Base-by-base conservation (phyloP, 169 alveolate species). In the Miamiensis avidus region DNA sequence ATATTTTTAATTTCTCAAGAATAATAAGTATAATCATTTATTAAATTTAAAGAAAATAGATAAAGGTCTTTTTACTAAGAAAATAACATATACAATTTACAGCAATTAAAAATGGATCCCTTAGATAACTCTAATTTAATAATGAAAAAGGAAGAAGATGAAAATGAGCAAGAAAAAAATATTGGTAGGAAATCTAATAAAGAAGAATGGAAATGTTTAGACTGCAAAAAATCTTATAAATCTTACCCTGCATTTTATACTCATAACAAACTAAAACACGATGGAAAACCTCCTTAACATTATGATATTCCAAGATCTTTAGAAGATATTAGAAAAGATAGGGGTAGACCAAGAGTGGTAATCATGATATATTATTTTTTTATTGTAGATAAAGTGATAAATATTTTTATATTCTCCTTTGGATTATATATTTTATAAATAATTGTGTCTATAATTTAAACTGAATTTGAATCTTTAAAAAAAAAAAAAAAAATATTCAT, bases 181-280 rank as follows among this genome's bases (percentile, higher is more conserved):
- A 49, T 4, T 49, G 69, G 69, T 11, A 49, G 20, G 20, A 49
- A 49, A 49, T 49, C 69, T 49, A 49, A 49, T 49, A 49, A 49
- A 49, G 69, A 49, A 49, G 69, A 49, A 49, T 86, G 90, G 90
- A 75, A 82, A 49, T 86, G 90, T 32, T 74, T 86, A 64, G 90
- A 86, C 31, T 86, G 90, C 34, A 34, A 79, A 26, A 86, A 86
- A 81, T 77, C 83, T 26, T 86, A 86, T 81, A 78, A 81, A 31
- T 86, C 90, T 6, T 86, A 86, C 65, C 90, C 90, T 0, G 90
- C 90, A 28, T 86, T 86, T 74, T 86, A 86, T 77, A 86, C 90
- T 20, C 90, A 86, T 75, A 81, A 84, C 65, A 86, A 86, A 77
- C 75, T 84, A 4, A 86, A 86, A 31, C 90, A 86, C 81, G 84